Percentiles rank a stretch among this genome's conserved stretches.
phyloP scores from a whole-genome alignment of 495 filamentous ascomycete species.

The Daldinia caldariorum region DNA sequence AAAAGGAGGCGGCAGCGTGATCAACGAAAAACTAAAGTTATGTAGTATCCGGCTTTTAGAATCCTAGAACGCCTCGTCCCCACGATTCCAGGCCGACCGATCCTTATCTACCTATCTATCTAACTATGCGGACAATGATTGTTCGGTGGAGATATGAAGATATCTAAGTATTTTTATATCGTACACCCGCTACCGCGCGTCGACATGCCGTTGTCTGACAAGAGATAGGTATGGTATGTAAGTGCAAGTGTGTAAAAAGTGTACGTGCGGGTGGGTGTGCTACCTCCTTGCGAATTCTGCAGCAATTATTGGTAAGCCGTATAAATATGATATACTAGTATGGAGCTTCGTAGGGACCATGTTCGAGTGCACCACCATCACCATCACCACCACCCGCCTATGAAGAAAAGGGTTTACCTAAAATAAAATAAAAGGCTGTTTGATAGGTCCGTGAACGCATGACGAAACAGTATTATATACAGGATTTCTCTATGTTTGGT shows the following conservation, averaged over 20 bases:
- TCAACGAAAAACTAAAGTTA: background rate
- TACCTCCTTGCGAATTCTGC: slow-evolving; percentile 21
- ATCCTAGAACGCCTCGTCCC: too few species aligned
- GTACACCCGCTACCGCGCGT: background rate
- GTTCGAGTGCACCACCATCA: slow-evolving; percentile 7
- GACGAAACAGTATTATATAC: background rate
- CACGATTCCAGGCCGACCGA: background rate
- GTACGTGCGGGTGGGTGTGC: background rate
- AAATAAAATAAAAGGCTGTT: background rate
- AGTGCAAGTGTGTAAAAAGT: too few species aligned
- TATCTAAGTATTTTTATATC: background rate
- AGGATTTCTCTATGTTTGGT: slow-evolving; percentile 13
- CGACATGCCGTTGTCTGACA: slow-evolving; percentile 25
- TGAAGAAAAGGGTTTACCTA: background rate
- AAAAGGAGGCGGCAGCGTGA: background rate
- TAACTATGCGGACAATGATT: background rate
- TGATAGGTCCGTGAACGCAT: slow-evolving; percentile 23
- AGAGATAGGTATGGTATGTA: background rate
- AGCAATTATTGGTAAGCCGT: slow-evolving; percentile 11
- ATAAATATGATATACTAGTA: slow-evolving; percentile 7
- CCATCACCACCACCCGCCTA: too few species aligned
- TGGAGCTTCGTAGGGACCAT: slow-evolving; percentile 9
- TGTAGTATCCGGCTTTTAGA: slow-evolving; percentile 1
- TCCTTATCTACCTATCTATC: background rate
- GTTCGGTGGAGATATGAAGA: background rate